A percentile compares a stretch with the other conserved stretches of the same genome.
phyloP scores from a whole-genome alignment of 1,139 yeast species.

The Hyphopichia buzzinii region DNA sequence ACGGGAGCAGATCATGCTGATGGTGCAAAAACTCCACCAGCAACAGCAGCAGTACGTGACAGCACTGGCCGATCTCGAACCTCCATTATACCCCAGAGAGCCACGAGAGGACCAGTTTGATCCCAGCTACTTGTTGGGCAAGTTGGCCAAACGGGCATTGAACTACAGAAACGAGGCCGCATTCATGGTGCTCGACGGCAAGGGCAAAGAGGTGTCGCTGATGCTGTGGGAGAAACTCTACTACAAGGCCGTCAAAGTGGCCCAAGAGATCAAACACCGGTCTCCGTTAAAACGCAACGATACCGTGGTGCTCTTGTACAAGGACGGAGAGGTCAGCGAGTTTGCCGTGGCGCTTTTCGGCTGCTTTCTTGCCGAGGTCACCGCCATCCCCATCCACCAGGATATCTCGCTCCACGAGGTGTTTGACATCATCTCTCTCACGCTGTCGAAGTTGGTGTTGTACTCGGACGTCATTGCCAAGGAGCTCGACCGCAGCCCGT shows the following conservation, averaged over 20 bases:
- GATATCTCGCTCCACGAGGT: conserved; percentile 67
- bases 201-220: conserved; percentile 74
- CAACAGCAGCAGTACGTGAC: conserved; percentile 26
- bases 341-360: conserved; percentile 86
- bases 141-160: conserved; percentile 70
- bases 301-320: conserved; percentile 79
- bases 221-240: conserved; percentile 92
- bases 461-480: conserved; percentile 78
- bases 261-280: conserved; percentile 79
- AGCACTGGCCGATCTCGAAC: conserved; percentile 43
- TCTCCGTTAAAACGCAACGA: conserved; percentile 72
- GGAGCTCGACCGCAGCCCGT: conserved; percentile 53
- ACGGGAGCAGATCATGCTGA: conserved; percentile 45
- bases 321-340: conserved; percentile 80
- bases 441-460: conserved; percentile 75
- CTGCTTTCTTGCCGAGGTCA: conserved; percentile 89
- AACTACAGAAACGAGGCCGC: conserved; percentile 69
- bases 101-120: conserved; percentile 23
- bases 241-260: conserved; percentile 79
- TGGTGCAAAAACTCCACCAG: conserved; percentile 36
- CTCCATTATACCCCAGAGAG: conserved; percentile 62
- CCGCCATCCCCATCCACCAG: conserved; percentile 89
- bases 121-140: conserved; percentile 64
- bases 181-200: conserved; percentile 65
- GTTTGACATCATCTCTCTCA: conserved; percentile 65